Base-by-base conservation (phyloP, 805 yeast genomes). In the Ogataea henricii region DNA sequence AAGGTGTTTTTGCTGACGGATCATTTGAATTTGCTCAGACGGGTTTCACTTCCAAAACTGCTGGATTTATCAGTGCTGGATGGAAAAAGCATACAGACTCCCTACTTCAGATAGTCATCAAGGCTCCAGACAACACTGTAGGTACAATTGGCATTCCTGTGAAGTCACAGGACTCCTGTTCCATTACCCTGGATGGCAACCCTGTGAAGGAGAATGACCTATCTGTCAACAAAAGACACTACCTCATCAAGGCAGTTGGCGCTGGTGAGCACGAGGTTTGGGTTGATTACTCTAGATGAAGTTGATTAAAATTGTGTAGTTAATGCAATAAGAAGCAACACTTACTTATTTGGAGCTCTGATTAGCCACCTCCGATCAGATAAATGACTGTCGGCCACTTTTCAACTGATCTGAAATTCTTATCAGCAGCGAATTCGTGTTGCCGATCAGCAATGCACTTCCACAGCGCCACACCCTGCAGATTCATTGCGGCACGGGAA, bases 11-110 rank as follows among this genome's bases (percentile, higher is more conserved):
- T 26, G 42, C 22, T 9, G 33, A 39, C 12, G 42, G 42, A 17
- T 13, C 42, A 2, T 39, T 39, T 39, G 42, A 39, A 25, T 39
- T 39, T 13, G 42, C 42, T 5, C 42, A 39, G 23, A 39, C 42
- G 3, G 42, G 42, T 13, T 39, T 39, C 32, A 39, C 42, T 3
- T 39, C 42, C 23, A 39, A 39, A 27, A 26, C 42, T 16, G n/a
- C 42, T 17, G 42, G 42, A 10, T 39, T 39, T 16, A 39, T 39
- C 16, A 25, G 34, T 26, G 42, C 42, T 17, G 42, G 42, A 27
- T 39, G 42, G 42, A 39, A 39, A 18, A 39, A 39, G 18, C 42
- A 39, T 23, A 25, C 42, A 2, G 33, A 39, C 22, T 18, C 23
- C 16, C 16, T 39, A 18, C 17, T 39, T 4, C 42, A 39, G 16